Evolutionary conservation across 139 green algal species (phyloP).

Genomic region (Chlorella sp.): DNA sequence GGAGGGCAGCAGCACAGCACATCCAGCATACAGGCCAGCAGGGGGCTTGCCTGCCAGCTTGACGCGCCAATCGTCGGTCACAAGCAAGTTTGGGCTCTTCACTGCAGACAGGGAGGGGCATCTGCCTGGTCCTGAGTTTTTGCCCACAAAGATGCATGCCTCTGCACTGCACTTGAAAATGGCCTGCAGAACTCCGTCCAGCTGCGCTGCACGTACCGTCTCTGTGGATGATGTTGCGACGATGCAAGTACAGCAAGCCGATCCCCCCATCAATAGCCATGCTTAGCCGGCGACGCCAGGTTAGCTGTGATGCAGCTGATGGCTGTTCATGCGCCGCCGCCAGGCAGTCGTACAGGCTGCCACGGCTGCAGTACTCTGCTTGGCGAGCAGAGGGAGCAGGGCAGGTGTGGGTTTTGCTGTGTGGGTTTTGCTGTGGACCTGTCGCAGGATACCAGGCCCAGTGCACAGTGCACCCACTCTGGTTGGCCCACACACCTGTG

Average conservation of each 20-base stretch:
- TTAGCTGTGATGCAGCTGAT: neutral
- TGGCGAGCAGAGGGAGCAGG: too few relatives aligned
- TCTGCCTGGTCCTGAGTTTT: too few relatives aligned
- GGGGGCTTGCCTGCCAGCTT: neutral
- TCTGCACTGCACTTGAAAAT: too few relatives aligned
- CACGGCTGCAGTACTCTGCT: conserved; percentile 1
- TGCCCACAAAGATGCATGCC: too few relatives aligned
- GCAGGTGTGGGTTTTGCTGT: too few relatives aligned
- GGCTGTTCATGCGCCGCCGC: neutral
- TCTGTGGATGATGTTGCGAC: neutral
- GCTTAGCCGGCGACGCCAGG: neutral
- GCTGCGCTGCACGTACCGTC: too few relatives aligned
- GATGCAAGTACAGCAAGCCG: conserved; percentile 1
- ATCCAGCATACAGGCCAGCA: too few relatives aligned
- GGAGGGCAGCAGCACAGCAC: too few relatives aligned
- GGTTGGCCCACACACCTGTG: neutral
- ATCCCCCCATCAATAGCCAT: neutral
- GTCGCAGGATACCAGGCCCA: too few relatives aligned
- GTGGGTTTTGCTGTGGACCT: too few relatives aligned
- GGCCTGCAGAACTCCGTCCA: too few relatives aligned
- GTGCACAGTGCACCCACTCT: too few relatives aligned
- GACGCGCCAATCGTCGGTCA: neutral
- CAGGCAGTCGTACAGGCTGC: neutral
- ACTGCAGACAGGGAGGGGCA: neutral
- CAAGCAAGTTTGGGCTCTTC: conserved; percentile 1